Percentiles rank a stretch among this genome's conserved stretches.
Evolutionary conservation across 108 stramenopile species (phyloP).

Genomic region (Pseudonitzschia multiseries): DNA sequence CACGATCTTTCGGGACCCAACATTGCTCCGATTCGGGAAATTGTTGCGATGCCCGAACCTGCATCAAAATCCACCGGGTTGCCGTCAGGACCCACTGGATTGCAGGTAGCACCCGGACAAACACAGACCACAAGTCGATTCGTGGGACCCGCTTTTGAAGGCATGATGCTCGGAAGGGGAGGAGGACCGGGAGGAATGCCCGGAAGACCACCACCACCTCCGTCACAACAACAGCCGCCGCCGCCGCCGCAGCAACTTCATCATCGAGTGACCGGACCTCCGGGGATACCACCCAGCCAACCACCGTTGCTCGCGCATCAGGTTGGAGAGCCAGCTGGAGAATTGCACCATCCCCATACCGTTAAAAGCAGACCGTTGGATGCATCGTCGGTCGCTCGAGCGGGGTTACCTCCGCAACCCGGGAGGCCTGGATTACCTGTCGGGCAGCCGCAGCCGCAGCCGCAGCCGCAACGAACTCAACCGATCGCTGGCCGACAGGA

Average conservation of each 20-base stretch:
- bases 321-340: not conserved
- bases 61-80: no score
- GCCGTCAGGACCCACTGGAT: no score
- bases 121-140: constrained; percentile 3
- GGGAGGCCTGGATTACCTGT: not conserved
- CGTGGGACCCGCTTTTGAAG: constrained; percentile 10
- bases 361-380: constrained; percentile 2
- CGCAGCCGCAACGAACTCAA: constrained; percentile 6
- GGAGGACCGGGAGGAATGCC: not conserved
- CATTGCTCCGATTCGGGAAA: constrained; percentile 26
- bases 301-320: not conserved
- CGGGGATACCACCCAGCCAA: not conserved
- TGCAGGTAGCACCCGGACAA: constrained; percentile 8
- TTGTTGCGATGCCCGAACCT: constrained; percentile 21
- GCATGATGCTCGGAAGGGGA: constrained; percentile 18
- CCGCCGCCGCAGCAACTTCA: no score
- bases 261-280: constrained; percentile 4
- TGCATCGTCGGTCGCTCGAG: not conserved
- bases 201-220: not conserved
- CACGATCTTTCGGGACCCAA: constrained; percentile 17
- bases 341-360: constrained; percentile 2
- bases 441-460: not conserved
- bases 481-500: not conserved
- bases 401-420: not conserved
- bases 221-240: constrained; percentile 7